These are phyloP conservation scores for Przewalskia tangutica DNA, from an alignment of 257 asterid species.

Conservation along the genomic window DNA sequence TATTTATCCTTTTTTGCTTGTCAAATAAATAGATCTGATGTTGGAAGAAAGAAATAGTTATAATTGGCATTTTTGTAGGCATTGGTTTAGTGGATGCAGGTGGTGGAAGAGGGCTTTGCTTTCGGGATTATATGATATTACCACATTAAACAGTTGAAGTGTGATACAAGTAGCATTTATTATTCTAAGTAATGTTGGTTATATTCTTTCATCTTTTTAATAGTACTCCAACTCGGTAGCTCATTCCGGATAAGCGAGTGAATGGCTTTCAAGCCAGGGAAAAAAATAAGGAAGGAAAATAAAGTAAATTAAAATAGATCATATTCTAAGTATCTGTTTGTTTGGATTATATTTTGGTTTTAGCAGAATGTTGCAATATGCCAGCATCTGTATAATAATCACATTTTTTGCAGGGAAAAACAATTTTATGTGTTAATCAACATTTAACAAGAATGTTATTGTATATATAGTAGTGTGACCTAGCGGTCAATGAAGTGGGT, in stretches of 20 bases:
- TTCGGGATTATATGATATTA: not conserved
- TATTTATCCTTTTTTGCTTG: not conserved
- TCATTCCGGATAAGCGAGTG: too few species aligned
- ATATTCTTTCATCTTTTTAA: not conserved
- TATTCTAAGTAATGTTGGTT: not conserved
- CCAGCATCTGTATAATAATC: not conserved
- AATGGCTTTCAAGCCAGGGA: too few species aligned
- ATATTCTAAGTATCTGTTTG: not conserved
- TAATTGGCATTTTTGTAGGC: not conserved
- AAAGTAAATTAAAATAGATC: not conserved
- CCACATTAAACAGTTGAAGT: not conserved
- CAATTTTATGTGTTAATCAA: not conserved
- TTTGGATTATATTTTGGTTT: not conserved
- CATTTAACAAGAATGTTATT: not conserved
- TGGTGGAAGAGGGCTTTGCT: not conserved
- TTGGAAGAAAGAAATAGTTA: not conserved
- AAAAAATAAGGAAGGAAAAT: too few species aligned
- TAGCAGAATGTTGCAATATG: not conserved
- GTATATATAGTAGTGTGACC: not conserved
- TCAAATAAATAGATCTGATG: not conserved
- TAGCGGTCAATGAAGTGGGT: too few species aligned
- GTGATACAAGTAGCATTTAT: not conserved
- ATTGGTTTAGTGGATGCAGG: not conserved
- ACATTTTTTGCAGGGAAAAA: not conserved
- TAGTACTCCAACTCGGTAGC: too few species aligned